Evolutionary conservation across 108 stramenopile genomes (phyloP).

Genomic region (Aurantiochytrium sp.): DNA sequence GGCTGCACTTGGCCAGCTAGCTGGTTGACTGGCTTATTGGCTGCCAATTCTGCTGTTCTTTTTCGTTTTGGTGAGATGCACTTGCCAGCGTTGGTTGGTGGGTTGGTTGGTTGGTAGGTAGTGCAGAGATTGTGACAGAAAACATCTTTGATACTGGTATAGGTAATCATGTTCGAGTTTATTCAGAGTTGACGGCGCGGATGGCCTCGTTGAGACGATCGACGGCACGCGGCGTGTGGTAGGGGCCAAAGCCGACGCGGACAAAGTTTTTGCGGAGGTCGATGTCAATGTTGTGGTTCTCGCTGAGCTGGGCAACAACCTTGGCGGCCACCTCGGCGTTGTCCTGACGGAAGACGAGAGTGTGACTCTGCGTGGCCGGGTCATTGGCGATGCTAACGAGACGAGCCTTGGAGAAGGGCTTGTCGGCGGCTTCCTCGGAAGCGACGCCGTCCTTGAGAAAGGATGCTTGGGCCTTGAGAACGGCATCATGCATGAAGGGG

Average conservation of each 20-base stretch:
- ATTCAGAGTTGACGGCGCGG: not conserved
- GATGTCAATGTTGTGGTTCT: slow-evolving; percentile 2
- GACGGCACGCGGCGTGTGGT: not conserved
- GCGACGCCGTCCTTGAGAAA: not conserved
- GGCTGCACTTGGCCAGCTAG: no score
- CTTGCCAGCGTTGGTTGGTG: no score
- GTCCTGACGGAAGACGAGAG: not conserved
- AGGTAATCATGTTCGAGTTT: not conserved
- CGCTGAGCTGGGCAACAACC: not conserved
- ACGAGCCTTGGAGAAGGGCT: not conserved
- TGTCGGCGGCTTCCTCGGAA: not conserved
- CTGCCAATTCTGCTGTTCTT: no score
- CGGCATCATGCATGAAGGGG: not conserved
- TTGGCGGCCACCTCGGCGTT: not conserved
- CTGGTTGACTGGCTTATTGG: no score
- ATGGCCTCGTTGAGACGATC: not conserved
- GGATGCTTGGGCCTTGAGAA: not conserved
- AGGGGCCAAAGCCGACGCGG: slow-evolving; percentile 15
- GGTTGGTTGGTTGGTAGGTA: no score
- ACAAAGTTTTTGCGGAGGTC: slow-evolving; percentile 15
- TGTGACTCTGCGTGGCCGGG: slow-evolving; percentile 15
- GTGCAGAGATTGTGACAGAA: no score
- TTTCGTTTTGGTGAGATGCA: no score
- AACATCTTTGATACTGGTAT: not conserved
- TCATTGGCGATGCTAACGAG: not conserved